Conservation (phyloP, 768 basidiomycete genomes). For the Leucogyrophana mollusca region DNA sequence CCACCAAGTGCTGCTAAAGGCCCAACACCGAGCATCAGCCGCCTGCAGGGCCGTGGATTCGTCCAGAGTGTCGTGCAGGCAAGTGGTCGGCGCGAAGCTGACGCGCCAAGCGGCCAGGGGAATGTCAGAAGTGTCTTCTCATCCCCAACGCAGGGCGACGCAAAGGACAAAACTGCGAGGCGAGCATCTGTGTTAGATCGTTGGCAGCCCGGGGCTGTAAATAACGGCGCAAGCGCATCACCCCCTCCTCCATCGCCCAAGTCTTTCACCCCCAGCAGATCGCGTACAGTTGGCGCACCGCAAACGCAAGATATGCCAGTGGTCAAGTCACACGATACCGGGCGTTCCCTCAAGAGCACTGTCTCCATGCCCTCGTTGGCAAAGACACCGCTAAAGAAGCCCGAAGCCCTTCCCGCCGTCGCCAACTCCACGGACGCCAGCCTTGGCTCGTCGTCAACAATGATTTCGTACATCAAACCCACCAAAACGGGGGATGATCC, state of each 20-base stretch:
- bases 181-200: conserved; percentile 64
- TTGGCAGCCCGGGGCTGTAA: conserved; percentile 51
- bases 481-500: conserved; percentile 47
- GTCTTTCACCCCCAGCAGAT: conserved; percentile 38
- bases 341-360: conserved; percentile 37
- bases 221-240: conserved; percentile 32
- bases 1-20: conserved; percentile 54
- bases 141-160: conserved; percentile 28
- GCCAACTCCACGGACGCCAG: conserved; percentile 33
- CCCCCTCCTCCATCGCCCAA: conserved; percentile 36
- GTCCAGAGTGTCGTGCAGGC: conserved; percentile 81
- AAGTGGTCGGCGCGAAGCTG: conserved; percentile 49
- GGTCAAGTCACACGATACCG: conserved; percentile 31
- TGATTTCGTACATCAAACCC: conserved; percentile 63
- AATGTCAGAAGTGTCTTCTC: conserved; percentile 25
- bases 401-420: conserved; percentile 12
- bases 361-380: conserved; percentile 39
- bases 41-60: conserved; percentile 82
- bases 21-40: conserved; percentile 77
- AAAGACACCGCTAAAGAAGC: conserved; percentile 26
- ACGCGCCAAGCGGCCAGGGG: conserved; percentile 31
- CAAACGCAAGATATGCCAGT: conserved; percentile 14
- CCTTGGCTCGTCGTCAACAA: conserved; percentile 73
- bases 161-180: conserved; percentile 36
- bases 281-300: conserved; percentile 33